phyloP scores from a whole-genome alignment of 148 eudicot genomes.

The Chenopodium suecicum region DNA sequence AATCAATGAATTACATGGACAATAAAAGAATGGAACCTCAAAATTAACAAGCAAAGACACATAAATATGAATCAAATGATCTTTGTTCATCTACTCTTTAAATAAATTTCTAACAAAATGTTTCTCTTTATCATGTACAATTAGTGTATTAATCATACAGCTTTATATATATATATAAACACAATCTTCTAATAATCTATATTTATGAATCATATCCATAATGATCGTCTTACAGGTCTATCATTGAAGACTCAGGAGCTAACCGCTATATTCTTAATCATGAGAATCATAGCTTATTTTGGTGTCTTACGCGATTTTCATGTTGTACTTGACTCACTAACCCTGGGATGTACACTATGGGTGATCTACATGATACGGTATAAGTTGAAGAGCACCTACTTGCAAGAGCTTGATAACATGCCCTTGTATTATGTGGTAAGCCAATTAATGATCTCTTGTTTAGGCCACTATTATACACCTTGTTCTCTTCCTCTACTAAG shows the following conservation, averaged over 20 bases:
- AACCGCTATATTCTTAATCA: constrained; percentile 61
- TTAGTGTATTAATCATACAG: not conserved
- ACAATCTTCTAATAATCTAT: not conserved
- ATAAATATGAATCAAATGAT: no score
- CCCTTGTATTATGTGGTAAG: constrained; percentile 65
- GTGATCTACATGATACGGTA: constrained; percentile 79
- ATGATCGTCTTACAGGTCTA: constrained; percentile 45
- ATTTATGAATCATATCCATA: not conserved
- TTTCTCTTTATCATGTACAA: no score
- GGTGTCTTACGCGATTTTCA: constrained; percentile 61
- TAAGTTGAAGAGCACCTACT: constrained; percentile 66
- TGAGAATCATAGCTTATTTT: constrained; percentile 46
- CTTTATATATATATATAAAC: not conserved
- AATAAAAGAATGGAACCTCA: no score
- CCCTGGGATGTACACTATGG: constrained; percentile 66
- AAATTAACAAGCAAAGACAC: no score
- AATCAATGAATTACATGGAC: no score
- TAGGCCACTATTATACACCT: not conserved
- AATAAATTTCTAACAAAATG: no score
- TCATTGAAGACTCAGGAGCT: constrained; percentile 83
- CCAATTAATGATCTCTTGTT: not conserved
- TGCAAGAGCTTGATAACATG: constrained; percentile 57
- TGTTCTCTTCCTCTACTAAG: not conserved
- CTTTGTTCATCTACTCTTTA: no score
- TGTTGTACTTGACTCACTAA: constrained; percentile 54